A percentile compares a stretch with the other conserved stretches of the same genome.
Conservation (phyloP, 345 rosid species). For the Linum lewisii region DNA sequence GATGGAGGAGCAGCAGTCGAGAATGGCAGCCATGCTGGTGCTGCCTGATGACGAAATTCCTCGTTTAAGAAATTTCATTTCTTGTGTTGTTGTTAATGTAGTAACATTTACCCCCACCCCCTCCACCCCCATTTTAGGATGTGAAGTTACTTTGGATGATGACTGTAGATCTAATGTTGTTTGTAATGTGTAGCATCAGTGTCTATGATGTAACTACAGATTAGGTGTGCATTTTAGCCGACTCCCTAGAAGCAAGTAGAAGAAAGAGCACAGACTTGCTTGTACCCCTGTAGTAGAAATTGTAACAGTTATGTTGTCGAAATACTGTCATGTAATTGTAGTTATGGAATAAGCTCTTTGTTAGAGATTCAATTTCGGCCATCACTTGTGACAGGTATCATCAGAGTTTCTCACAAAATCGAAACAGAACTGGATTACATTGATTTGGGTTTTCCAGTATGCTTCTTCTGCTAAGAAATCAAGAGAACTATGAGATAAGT, state of each 20-base stretch:
- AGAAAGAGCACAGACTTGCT: background rate
- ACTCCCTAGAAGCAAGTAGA: slow-evolving; percentile 10
- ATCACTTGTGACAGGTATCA: background rate
- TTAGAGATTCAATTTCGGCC: background rate
- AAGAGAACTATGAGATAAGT: no score
- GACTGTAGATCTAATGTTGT: slow-evolving; percentile 24
- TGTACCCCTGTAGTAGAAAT: slow-evolving; percentile 6
- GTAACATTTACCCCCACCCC: background rate
- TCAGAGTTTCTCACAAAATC: background rate
- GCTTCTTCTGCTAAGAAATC: no score
- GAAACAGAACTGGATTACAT: no score
- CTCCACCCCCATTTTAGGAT: slow-evolving; percentile 12
- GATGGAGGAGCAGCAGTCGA: slow-evolving; percentile 27
- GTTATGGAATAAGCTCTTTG: slow-evolving; percentile 15
- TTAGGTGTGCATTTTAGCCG: slow-evolving; percentile 20
- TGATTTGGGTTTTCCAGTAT: no score
- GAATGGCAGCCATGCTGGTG: slow-evolving; percentile 29
- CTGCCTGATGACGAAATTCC: background rate
- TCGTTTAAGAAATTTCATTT: background rate
- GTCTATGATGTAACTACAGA: slow-evolving; percentile 15
- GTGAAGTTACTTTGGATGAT: slow-evolving; percentile 8
- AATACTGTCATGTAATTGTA: slow-evolving; percentile 12
- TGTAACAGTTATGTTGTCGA: slow-evolving; percentile 14
- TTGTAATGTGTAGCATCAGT: slow-evolving; percentile 9
- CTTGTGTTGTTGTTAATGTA: slow-evolving; percentile 4